Percentiles rank a stretch among this genome's conserved stretches.
phyloP scores from a whole-genome alignment of 495 filamentous ascomycete species.

The Echria macrotheca region DNA sequence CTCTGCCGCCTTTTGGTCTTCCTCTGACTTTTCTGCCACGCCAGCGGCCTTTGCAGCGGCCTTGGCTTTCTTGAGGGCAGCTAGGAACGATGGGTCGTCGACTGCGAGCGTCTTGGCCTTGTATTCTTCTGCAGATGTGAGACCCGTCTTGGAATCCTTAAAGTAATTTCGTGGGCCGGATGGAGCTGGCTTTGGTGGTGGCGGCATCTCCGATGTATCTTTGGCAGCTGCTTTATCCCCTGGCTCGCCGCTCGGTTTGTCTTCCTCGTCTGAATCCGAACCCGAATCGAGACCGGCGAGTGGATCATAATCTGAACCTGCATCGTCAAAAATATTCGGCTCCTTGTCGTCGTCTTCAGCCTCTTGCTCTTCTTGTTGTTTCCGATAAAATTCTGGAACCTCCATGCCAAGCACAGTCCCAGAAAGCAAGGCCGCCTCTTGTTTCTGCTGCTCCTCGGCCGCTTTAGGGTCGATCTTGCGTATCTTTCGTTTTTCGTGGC shows the following conservation, averaged over 20 bases:
- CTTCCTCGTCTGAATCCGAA: slow-evolving; percentile 19
- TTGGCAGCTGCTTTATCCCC: slow-evolving; percentile 6
- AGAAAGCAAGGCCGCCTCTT: slow-evolving; percentile 53
- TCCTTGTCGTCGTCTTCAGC: slow-evolving; percentile 56
- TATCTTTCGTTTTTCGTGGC: slow-evolving; percentile 83
- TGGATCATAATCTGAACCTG: slow-evolving; percentile 82
- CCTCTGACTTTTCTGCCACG: slow-evolving; percentile 40
- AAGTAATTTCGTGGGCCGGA: slow-evolving; percentile 55
- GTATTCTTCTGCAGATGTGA: slow-evolving; percentile 39
- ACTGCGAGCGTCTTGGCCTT: slow-evolving; percentile 57
- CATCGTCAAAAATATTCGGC: slow-evolving; percentile 79
- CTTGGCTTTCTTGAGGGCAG: slow-evolving; percentile 79
- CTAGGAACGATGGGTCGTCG: slow-evolving; percentile 72
- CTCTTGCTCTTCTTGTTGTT: slow-evolving; percentile 27
- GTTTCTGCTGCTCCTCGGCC: slow-evolving; percentile 33
- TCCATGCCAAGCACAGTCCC: slow-evolving; percentile 75
- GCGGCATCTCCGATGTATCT: slow-evolving; percentile 32
- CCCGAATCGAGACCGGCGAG: slow-evolving; percentile 63
- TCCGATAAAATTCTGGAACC: slow-evolving; percentile 57
- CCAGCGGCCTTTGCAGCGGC: slow-evolving; percentile 70
- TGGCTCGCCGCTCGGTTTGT: slow-evolving; percentile 6
- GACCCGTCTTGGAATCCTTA: slow-evolving; percentile 41
- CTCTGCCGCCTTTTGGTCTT: slow-evolving; percentile 42
- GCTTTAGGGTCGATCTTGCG: slow-evolving; percentile 42
- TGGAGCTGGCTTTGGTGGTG: slow-evolving; percentile 33